These are phyloP conservation scores for Pelargonium nanum DNA, from an alignment of 345 rosid genomes.

Conservation along the genomic window DNA sequence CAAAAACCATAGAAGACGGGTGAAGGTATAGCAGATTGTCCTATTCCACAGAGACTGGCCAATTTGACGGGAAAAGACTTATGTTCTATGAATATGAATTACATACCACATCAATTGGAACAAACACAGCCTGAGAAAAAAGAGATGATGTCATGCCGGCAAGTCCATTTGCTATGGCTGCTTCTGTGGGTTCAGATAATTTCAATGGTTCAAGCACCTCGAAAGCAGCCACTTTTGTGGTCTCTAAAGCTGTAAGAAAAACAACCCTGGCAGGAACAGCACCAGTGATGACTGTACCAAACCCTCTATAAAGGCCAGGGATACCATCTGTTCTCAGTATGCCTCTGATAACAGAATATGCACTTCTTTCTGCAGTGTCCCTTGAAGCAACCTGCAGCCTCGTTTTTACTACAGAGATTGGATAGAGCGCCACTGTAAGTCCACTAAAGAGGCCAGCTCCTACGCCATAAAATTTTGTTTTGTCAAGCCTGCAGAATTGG, in stretches of 20 bases:
- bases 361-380: conserved; percentile 64
- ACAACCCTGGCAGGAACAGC: conserved; percentile 86
- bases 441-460: conserved; percentile 99
- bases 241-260: conserved; percentile 81
- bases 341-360: conserved; percentile 71
- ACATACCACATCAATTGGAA: conserved; percentile 95
- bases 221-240: conserved; percentile 72
- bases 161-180: conserved; percentile 86
- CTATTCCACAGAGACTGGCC: not conserved
- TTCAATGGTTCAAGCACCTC: conserved; percentile 52
- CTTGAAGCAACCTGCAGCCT: conserved; percentile 91
- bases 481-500: conserved; percentile 67
- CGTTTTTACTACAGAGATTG: conserved; percentile 83
- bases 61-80: not conserved
- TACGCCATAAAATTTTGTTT: conserved; percentile 70
- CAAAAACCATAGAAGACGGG: no score
- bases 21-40: no score
- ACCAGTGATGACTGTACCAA: conserved; percentile 90
- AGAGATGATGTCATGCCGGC: conserved; percentile 95
- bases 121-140: conserved; percentile 79
- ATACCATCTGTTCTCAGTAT: conserved; percentile 68
- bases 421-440: conserved; percentile 79
- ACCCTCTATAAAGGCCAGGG: conserved; percentile 90
- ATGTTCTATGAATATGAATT: not conserved
- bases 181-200: conserved; percentile 67